Evolutionary conservation across 306 rosid genomes (phyloP).

Genomic region (Castanea crenata): DNA sequence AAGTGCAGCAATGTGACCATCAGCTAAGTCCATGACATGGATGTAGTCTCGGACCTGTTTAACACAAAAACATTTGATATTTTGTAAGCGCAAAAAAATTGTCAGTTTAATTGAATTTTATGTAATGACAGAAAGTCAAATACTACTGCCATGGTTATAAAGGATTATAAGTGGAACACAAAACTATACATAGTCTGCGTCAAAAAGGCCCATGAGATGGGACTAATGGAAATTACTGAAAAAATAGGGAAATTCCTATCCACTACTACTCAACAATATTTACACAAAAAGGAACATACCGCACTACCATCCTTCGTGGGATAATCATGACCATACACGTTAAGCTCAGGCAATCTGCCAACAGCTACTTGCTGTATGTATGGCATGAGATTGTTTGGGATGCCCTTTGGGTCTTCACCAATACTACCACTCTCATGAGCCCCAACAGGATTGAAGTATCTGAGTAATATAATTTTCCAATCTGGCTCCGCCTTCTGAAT

Average conservation of each 20-base stretch:
- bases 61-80: background rate
- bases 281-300: conserved; percentile 39
- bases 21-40: conserved; percentile 99
- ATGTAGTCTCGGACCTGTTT: conserved; percentile 88
- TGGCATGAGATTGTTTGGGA: conserved; percentile 97
- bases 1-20: conserved; percentile 95
- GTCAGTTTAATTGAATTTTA: background rate
- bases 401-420: conserved; percentile 96
- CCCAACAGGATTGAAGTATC: conserved; percentile 97
- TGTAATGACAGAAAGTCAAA: background rate
- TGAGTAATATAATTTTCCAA: conserved; percentile 75
- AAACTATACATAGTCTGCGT: background rate
- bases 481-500: conserved; percentile 81
- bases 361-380: conserved; percentile 93
- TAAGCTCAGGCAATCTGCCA: conserved; percentile 85
- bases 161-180: background rate
- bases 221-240: background rate
- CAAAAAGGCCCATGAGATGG: background rate
- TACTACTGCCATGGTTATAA: background rate
- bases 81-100: background rate
- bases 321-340: conserved; percentile 80
- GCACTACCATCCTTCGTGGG: conserved; percentile 91
- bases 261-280: background rate
- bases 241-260: background rate
- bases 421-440: conserved; percentile 91